These are phyloP conservation scores for Kwoniella europaea DNA, from an alignment of 768 basidiomycete genomes.

Conservation along the genomic window DNA sequence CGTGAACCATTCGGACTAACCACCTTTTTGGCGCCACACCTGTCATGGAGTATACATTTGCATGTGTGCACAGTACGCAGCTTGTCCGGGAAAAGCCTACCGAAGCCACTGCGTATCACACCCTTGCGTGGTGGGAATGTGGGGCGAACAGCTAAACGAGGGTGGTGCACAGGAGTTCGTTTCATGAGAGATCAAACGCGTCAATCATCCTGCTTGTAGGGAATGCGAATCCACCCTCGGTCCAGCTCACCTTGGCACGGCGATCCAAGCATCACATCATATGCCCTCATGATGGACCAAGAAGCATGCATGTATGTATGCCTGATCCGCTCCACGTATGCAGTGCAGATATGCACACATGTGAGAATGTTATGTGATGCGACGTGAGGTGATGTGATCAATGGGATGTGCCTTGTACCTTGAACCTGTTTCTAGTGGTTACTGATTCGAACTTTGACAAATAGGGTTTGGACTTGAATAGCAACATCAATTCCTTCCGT, in stretches of 20 bases:
- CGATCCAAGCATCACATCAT: background rate
- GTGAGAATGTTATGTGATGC: background rate
- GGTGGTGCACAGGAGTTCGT: background rate
- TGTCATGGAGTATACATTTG: background rate
- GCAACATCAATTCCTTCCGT: background rate
- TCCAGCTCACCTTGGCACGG: background rate
- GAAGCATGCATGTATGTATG: background rate
- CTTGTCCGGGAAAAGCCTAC: background rate
- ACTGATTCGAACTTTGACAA: constrained; percentile 10
- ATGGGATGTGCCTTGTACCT: constrained; percentile 10
- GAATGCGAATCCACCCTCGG: background rate
- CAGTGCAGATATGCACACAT: background rate
- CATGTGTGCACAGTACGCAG: background rate
- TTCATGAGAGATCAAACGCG: background rate
- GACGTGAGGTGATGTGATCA: background rate
- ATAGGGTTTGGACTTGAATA: constrained; percentile 6
- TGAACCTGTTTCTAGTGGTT: constrained; percentile 10
- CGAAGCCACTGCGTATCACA: background rate
- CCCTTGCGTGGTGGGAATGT: background rate
- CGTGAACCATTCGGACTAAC: constrained; percentile 11
- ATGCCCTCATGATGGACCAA: background rate
- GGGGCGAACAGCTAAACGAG: background rate
- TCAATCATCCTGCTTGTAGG: background rate
- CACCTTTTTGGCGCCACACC: constrained; percentile 1
- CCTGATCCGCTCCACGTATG: background rate